phyloP scores from a whole-genome alignment of 805 yeast species.

The Candida pini region DNA sequence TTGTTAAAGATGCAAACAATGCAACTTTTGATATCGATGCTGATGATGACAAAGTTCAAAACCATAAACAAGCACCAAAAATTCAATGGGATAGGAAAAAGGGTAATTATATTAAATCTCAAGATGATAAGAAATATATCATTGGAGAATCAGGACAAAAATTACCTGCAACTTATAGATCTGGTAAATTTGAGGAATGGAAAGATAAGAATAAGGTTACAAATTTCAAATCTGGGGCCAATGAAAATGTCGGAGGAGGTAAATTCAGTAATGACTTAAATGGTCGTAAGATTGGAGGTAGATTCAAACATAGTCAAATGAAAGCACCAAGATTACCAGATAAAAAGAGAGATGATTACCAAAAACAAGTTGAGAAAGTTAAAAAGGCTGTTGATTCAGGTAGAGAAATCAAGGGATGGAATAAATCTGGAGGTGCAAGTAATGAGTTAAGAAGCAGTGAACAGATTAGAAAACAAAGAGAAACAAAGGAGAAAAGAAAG shows the following conservation, averaged over 20 bases:
- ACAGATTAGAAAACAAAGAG: slow-evolving; percentile 75
- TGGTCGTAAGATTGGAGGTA: slow-evolving; percentile 35
- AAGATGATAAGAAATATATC: slow-evolving; percentile 81
- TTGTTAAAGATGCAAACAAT: slow-evolving; percentile 75
- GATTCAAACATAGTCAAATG: slow-evolving; percentile 66
- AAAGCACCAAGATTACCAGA: slow-evolving; percentile 91
- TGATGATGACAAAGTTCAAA: slow-evolving; percentile 62
- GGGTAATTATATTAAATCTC: slow-evolving; percentile 79
- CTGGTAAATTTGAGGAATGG: slow-evolving; percentile 94
- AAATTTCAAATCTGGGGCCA: slow-evolving; percentile 47
- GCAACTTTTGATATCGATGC: slow-evolving; percentile 82
- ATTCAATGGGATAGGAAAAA: slow-evolving; percentile 92
- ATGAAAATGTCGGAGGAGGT: slow-evolving; percentile 38
- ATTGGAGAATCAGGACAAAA: slow-evolving; percentile 92
- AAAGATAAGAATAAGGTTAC: slow-evolving; percentile 59
- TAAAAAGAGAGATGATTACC: slow-evolving; percentile 80
- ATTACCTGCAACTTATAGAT: slow-evolving; percentile 84
- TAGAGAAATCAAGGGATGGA: slow-evolving; percentile 58
- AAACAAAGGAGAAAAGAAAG: slow-evolving; percentile 58
- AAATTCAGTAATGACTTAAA: slow-evolving; percentile 29
- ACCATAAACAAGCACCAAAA: slow-evolving; percentile 58
- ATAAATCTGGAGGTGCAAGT: slow-evolving; percentile 39
- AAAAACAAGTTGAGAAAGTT: slow-evolving; percentile 75
- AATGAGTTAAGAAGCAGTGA: slow-evolving; percentile 64
- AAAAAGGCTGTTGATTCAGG: slow-evolving; percentile 77